Evolutionary conservation across 1,284 basidiomycete genomes (phyloP).

Genomic region (Ustilago trichophora): DNA sequence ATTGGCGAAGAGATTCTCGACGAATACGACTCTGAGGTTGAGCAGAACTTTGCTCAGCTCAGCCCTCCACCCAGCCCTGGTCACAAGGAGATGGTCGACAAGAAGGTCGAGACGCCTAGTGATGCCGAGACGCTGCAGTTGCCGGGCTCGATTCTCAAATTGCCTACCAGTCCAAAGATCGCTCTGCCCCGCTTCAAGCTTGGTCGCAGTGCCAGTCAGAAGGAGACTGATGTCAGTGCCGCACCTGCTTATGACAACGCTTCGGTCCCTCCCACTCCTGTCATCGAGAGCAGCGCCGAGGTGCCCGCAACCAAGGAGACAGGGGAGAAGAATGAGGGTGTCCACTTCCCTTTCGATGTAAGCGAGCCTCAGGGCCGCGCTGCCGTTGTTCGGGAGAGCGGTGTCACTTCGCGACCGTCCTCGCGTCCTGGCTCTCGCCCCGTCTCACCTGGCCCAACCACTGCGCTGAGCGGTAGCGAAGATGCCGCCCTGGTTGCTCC

Average conservation of each 20-base stretch:
- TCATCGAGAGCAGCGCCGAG: slow-evolving; percentile 18
- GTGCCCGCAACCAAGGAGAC: slow-evolving; percentile 2
- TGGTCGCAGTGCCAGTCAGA: slow-evolving; percentile 25
- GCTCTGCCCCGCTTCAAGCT: slow-evolving; percentile 41
- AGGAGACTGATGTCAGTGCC: slow-evolving; percentile 2
- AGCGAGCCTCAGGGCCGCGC: slow-evolving; percentile 8
- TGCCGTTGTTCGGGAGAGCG: too few species aligned
- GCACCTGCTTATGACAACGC: too few species aligned
- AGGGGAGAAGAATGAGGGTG: slow-evolving; percentile 9
- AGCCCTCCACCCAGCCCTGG: slow-evolving; percentile 54
- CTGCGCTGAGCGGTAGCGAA: slow-evolving; percentile 1
- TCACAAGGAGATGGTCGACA: slow-evolving; percentile 40
- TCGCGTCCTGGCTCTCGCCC: slow-evolving; percentile 40
- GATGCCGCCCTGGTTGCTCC: slow-evolving; percentile 21
- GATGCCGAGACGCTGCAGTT: slow-evolving; percentile 28
- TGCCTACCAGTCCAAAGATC: slow-evolving; percentile 39
- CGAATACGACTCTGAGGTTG: slow-evolving; percentile 61
- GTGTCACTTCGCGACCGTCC: slow-evolving; percentile 10
- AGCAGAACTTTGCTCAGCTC: slow-evolving; percentile 55
- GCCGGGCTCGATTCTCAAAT: slow-evolving; percentile 31
- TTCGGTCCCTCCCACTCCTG: slow-evolving; percentile 19
- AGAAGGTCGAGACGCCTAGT: slow-evolving; percentile 29
- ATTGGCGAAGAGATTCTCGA: slow-evolving; percentile 64
- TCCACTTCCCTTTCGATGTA: slow-evolving; percentile 26
- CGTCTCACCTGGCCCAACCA: slow-evolving; percentile 31